Base-by-base conservation (phyloP, 371 early-diverging fungal species). In the Actinomortierella wolfii region DNA sequence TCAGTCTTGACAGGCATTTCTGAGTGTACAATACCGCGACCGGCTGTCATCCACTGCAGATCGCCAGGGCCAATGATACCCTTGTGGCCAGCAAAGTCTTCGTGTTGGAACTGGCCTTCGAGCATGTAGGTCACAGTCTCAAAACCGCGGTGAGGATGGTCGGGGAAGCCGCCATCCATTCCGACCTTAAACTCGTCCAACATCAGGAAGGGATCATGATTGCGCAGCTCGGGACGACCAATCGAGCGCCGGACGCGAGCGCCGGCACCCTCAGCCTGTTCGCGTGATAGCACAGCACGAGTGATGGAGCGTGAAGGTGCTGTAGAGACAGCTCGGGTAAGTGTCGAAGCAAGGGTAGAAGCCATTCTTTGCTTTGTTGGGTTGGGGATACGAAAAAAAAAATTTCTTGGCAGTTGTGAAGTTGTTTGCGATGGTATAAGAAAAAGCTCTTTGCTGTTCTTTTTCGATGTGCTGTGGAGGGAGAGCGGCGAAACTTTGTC, bases 181-280 rank as follows among this genome's bases (percentile, higher is more conserved):
- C 20, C 44, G 20, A 86, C 83, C 51, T 65, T 69, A 68, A 91
- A 87, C 63, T 93, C 92, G 74, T 94, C 93, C 23, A 94, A 80
- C 87, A 92, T 84, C 15, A 94, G 79, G 75, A 94, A 93, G 0
- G 94, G 94, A 67, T 94, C 94, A 34, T 91, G 82, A 65, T 89
- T 83, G 46, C 86, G 79, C 17, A 91, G 79, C n/a, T 80, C 70
- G 21, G 53, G 67, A 1, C 82, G 82, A 39, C 93, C 93, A 53
- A 94, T 89, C 28, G 83, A 79, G 14, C 94, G 84, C 44, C 88
- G 84, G n/a, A 94, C 92, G 58, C 58, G 60, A 15, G 75, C 68
- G 14, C 68, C 75, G 1, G 20, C 59, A 29, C 75, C 75, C 44
- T 75, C 75, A 8, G 75, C 56, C 54, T 60, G 75, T 18, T 43